phyloP scores from a whole-genome alignment of 805 yeast genomes.

The Saccharomycopsis sp. region DNA sequence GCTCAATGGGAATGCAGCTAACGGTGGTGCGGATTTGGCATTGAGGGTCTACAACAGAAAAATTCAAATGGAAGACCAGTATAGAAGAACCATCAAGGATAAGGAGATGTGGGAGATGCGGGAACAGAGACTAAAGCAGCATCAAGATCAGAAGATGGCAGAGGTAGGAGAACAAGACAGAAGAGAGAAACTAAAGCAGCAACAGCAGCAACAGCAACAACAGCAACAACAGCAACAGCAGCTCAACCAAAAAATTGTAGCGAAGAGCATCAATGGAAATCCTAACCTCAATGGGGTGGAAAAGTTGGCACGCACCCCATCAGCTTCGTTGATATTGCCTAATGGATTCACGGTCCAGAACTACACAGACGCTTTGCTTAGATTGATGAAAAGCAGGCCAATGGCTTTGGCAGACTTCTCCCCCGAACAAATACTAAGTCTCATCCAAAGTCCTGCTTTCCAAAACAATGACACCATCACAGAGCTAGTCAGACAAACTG shows the following conservation, averaged over 20 bases:
- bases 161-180: slow-evolving; percentile 1
- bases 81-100: background rate
- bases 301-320: background rate
- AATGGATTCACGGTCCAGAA: slow-evolving; percentile 16
- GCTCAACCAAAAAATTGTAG: too few species aligned
- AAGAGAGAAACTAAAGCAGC: background rate
- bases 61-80: slow-evolving; percentile 10
- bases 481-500: slow-evolving; percentile 11
- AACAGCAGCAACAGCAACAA: slow-evolving; percentile 1
- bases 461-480: slow-evolving; percentile 19
- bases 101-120: background rate
- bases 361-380: slow-evolving; percentile 17
- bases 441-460: slow-evolving; percentile 17
- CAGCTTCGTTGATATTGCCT: background rate
- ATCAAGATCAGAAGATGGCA: too few species aligned
- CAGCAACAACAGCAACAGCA: background rate
- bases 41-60: slow-evolving; percentile 8
- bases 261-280: background rate
- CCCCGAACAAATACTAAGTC: slow-evolving; percentile 17
- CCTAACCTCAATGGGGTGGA: background rate
- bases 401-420: slow-evolving; percentile 17
- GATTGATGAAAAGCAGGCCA: slow-evolving; percentile 12
- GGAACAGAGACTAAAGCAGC: background rate
- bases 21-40: slow-evolving; percentile 12
- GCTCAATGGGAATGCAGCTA: background rate